phyloP scores from a whole-genome alignment of 768 basidiomycete genomes.

The Amanita fuliginea region DNA sequence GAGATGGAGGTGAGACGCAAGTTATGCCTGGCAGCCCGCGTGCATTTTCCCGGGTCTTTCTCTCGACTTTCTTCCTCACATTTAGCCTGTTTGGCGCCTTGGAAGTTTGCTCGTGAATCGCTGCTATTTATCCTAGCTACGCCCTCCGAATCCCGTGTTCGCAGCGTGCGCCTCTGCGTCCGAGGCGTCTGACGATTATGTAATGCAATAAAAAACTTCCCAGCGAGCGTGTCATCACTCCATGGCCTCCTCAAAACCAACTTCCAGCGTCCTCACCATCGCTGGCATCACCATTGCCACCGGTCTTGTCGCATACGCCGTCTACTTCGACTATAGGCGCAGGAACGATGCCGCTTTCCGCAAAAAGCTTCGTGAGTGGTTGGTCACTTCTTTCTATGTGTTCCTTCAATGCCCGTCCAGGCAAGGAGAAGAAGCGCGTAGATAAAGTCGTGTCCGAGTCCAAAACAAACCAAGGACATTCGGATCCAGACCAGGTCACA shows the following conservation, averaged over 20 bases:
- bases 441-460: slow-evolving; percentile 52
- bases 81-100: not conserved
- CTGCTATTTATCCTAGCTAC: not conserved
- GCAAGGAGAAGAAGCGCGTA: slow-evolving; percentile 87
- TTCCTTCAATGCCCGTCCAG: slow-evolving; percentile 27
- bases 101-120: not conserved
- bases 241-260: slow-evolving; percentile 25
- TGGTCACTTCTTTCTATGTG: slow-evolving; percentile 1
- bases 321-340: slow-evolving; percentile 92
- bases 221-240: slow-evolving; percentile 7
- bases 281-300: slow-evolving; percentile 42
- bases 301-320: slow-evolving; percentile 67
- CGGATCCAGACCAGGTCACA: slow-evolving; percentile 21
- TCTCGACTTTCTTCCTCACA: slow-evolving; percentile 3
- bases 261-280: slow-evolving; percentile 29
- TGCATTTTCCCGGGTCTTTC: not conserved
- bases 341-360: slow-evolving; percentile 83
- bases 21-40: not conserved
- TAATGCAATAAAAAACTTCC: slow-evolving; percentile 8
- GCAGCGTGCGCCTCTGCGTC: not conserved
- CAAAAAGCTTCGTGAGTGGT: slow-evolving; percentile 71
- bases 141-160: not conserved
- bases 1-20: slow-evolving; percentile 9
- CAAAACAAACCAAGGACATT: slow-evolving; percentile 26
- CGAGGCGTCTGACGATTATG: not conserved